A percentile compares a stretch with the other conserved stretches of the same genome.
Evolutionary conservation across 1,284 basidiomycete species (phyloP).

Genomic region (Austropuccinia psidii): DNA sequence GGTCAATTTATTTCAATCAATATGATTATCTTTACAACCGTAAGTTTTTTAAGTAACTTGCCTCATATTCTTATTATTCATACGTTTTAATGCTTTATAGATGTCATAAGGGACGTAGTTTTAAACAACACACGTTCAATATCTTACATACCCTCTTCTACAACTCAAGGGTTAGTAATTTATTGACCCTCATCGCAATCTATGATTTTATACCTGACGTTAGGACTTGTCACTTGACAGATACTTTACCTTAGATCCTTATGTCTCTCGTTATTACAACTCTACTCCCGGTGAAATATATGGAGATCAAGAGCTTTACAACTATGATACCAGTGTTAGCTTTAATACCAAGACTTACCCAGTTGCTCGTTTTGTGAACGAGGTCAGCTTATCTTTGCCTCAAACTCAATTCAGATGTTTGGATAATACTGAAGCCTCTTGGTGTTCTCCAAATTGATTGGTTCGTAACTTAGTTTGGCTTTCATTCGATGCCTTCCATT

Average conservation of each 20-base stretch:
- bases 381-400: slow-evolving; percentile 41
- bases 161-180: slow-evolving; percentile 49
- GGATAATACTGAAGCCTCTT: background rate
- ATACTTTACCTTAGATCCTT: slow-evolving; percentile 57
- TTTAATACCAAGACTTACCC: slow-evolving; percentile 58
- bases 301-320: slow-evolving; percentile 58
- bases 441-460: too few relatives aligned
- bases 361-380: slow-evolving; percentile 57
- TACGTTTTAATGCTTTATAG: too few relatives aligned
- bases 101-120: slow-evolving; percentile 55
- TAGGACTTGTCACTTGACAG: slow-evolving; percentile 44
- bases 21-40: slow-evolving; percentile 54
- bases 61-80: slow-evolving; percentile 52
- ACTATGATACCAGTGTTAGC: slow-evolving; percentile 55
- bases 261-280: slow-evolving; percentile 55
- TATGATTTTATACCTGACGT: background rate
- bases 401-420: background rate
- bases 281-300: slow-evolving; percentile 55
- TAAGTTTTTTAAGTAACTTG: too few relatives aligned
- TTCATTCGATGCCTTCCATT: slow-evolving; percentile 61
- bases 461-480: slow-evolving; percentile 53
- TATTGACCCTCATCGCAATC: background rate
- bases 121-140: slow-evolving; percentile 55
- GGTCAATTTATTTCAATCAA: slow-evolving; percentile 45
- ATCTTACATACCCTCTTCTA: slow-evolving; percentile 60